Evolutionary conservation across 2,329 filamentous ascomycete genomes (phyloP), one percentile per base, ranked within the genome.

Genomic region (Penicillium capsulatum): DNA sequence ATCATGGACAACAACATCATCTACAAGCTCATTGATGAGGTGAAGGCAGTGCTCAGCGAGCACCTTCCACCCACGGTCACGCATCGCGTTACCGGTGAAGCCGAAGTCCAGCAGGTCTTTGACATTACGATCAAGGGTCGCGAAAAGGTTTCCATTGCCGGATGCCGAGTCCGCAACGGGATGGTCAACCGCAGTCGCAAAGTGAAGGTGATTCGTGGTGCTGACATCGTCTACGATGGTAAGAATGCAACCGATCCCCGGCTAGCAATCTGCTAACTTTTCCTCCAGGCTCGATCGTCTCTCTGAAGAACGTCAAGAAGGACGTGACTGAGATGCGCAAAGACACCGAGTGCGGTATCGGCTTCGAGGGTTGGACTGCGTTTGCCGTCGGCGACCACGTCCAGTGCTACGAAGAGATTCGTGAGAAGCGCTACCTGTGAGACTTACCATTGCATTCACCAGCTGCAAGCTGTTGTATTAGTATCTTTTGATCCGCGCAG

Each of bases 251-350:
- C 15, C 10, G 3, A 32, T 13, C 16, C 26, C 36, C 35, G 22
- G 8, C 13, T 6, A 11, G 6, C 31, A 39, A 7, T 26, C 9
- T 22, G 36, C 42, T 53, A 38, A 49, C 33, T 28, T 26, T 20
- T 5, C 19, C 27, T 40, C 13, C 13, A 95, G 91, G 90, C 50
- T 76, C 75, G 36, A 78, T 97, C 30, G 76, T 80, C 13, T 86
- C 86, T 1, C 79, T 98, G 42, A 96, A 92, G 70, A 86, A 94
- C 57, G 80, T 85, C 63, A 96, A 97, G 75, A 94, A 94, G 63
- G 87, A 96, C 50, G 86, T 92, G 19, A 72, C 73, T 31, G 87
- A 95, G 59, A 92, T 94, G 81, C 81, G 81, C 56, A 97, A 94
- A 68, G 90, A 89, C 42, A 80, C 77, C n/a, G 92, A 98, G 66